These are phyloP conservation scores for Primulina eburnea DNA, from an alignment of 257 asterid species.

Conservation along the genomic window DNA sequence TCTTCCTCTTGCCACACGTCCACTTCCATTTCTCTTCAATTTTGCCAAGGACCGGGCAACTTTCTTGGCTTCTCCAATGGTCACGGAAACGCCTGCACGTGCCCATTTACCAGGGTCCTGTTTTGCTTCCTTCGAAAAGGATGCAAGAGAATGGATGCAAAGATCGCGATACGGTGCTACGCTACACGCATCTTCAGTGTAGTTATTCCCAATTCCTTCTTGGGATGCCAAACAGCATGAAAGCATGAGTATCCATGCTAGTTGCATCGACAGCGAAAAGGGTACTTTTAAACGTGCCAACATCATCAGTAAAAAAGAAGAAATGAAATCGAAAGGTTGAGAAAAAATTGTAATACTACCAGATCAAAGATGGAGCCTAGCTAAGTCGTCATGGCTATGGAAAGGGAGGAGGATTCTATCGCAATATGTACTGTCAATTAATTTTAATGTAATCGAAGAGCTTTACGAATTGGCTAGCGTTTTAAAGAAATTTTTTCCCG, in stretches of 20 bases:
- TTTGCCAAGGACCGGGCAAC: constrained; percentile 29
- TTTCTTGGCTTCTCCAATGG: constrained; percentile 51
- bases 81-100: constrained; percentile 65
- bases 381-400: not conserved
- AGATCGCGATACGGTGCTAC: constrained; percentile 53
- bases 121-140: constrained; percentile 49
- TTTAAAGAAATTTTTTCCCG: constrained; percentile 20
- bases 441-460: not conserved
- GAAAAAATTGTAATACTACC: not conserved
- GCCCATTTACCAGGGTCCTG: constrained; percentile 61
- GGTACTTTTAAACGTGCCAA: constrained; percentile 19
- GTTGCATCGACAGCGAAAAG: constrained; percentile 3
- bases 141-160: constrained; percentile 46
- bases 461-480: not conserved
- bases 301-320: not conserved
- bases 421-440: not conserved
- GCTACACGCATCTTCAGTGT: constrained; percentile 56
- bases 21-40: constrained; percentile 11
- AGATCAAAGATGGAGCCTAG: not conserved
- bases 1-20: constrained; percentile 23
- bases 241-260: constrained; percentile 22
- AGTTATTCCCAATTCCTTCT: constrained; percentile 15
- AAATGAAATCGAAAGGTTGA: not conserved
- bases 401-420: not conserved
- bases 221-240: constrained; percentile 16